phyloP scores from a whole-genome alignment of 2,329 filamentous ascomycete species.

The Monosporascus sp. region DNA sequence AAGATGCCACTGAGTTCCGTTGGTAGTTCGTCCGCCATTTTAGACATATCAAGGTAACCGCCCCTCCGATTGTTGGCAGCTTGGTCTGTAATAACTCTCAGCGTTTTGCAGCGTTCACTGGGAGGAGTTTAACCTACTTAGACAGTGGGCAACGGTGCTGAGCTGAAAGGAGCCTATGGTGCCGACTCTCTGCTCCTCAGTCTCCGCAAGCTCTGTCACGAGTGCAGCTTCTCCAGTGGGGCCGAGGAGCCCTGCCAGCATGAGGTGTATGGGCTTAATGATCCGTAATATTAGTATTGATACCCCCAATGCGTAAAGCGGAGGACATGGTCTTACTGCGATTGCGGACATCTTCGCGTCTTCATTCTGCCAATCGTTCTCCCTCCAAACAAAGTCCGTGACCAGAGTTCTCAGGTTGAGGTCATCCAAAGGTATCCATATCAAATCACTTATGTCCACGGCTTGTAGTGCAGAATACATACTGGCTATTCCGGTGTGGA shows the following conservation, averaged over 20 bases:
- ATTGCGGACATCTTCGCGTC: not conserved
- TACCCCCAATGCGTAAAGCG: not conserved
- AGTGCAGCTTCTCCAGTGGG: too few species aligned
- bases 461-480: not conserved
- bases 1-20: not conserved
- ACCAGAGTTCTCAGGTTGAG: not conserved
- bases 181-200: not conserved
- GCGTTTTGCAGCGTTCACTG: not conserved
- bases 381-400: not conserved
- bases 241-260: too few species aligned
- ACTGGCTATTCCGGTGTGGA: not conserved
- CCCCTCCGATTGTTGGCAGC: not conserved
- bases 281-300: not conserved
- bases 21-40: not conserved
- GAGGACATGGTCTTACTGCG: not conserved
- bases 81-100: not conserved
- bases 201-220: not conserved
- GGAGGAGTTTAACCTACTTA: not conserved
- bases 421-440: not conserved
- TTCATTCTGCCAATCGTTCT: not conserved
- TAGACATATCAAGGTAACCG: not conserved
- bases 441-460: not conserved
- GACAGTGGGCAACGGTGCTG: not conserved
- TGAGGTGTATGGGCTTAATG: too few species aligned
- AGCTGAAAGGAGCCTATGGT: not conserved